Conservation (phyloP, 2,329 filamentous ascomycete genomes). For the Calycina herbarum region DNA sequence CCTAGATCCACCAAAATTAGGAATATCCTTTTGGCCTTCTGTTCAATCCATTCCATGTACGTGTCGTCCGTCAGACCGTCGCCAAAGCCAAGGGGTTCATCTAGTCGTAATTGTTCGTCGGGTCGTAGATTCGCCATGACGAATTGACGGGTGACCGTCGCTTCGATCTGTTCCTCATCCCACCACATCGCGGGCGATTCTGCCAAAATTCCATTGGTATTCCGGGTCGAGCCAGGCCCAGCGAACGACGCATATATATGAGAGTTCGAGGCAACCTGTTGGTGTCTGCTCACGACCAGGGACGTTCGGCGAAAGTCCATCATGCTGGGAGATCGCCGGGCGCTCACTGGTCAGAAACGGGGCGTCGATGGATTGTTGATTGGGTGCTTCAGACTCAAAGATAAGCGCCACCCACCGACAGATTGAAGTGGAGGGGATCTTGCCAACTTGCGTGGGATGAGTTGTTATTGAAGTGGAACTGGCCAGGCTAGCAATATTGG, state of each 20-base stretch:
- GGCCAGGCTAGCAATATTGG: background rate
- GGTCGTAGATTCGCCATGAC: slow-evolving; percentile 64
- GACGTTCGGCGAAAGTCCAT: slow-evolving; percentile 37
- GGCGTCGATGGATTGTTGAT: slow-evolving; percentile 19
- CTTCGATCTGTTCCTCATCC: slow-evolving; percentile 68
- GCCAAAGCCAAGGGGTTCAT: slow-evolving; percentile 65
- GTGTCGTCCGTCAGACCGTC: slow-evolving; percentile 67
- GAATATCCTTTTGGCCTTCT: slow-evolving; percentile 68
- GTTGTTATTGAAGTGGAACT: slow-evolving; percentile 18
- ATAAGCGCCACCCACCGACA: slow-evolving; percentile 26
- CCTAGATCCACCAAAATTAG: slow-evolving; percentile 70
- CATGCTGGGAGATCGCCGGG: slow-evolving; percentile 15
- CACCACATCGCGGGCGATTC: slow-evolving; percentile 57
- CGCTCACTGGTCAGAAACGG: slow-evolving; percentile 14
- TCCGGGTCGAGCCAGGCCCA: slow-evolving; percentile 24
- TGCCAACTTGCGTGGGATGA: slow-evolving; percentile 25
- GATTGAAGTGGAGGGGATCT: slow-evolving; percentile 13
- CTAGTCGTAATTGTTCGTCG: slow-evolving; percentile 62
- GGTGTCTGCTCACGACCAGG: slow-evolving; percentile 28
- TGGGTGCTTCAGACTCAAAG: slow-evolving; percentile 23
- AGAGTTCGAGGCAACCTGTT: slow-evolving; percentile 25
- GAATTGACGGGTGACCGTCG: slow-evolving; percentile 67
- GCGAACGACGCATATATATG: slow-evolving; percentile 37
- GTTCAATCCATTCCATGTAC: slow-evolving; percentile 76
- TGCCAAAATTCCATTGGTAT: slow-evolving; percentile 31